phyloP scores from a whole-genome alignment of 2,329 filamentous ascomycete genomes.

The Colletotrichum limetticola region DNA sequence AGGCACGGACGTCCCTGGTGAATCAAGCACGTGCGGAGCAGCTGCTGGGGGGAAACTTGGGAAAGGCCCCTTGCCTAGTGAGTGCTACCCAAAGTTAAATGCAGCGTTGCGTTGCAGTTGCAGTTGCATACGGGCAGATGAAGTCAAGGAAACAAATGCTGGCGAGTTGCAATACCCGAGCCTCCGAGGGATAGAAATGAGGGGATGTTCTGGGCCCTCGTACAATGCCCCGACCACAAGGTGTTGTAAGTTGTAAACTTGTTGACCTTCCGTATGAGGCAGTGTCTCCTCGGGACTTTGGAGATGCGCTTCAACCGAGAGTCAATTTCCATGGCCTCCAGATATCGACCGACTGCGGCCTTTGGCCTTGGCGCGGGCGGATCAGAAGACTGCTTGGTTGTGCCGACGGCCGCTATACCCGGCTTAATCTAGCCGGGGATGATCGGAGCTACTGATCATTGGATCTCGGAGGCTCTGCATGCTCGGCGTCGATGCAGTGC shows the following conservation, averaged over 20 bases:
- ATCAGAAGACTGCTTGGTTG: neutral
- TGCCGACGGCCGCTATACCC: neutral
- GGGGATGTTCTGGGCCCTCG: neutral
- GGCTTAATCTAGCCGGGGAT: neutral
- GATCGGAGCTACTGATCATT: neutral
- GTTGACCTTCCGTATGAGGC: neutral
- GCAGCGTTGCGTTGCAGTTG: neutral
- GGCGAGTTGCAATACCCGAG: neutral
- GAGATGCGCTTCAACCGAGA: neutral
- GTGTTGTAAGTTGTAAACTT: neutral
- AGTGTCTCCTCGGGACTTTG: neutral
- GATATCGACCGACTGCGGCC: neutral
- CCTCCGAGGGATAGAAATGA: neutral
- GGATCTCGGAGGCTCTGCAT: neutral
- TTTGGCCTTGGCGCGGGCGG: neutral
- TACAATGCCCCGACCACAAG: neutral
- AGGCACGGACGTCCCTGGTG: constrained; percentile 11
- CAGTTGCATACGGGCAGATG: constrained; percentile 9
- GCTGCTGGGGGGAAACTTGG: neutral
- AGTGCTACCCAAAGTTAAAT: constrained; percentile 17
- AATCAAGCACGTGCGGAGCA: constrained; percentile 25
- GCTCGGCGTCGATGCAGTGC: constrained; percentile 7
- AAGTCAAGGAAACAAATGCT: neutral
- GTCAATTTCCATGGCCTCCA: neutral
- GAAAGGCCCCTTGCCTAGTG: constrained; percentile 8